Percentiles rank a stretch among this genome's conserved stretches.
Evolutionary conservation across 2,329 filamentous ascomycete genomes (phyloP).

Genomic region (Coniochaeta prunicola): DNA sequence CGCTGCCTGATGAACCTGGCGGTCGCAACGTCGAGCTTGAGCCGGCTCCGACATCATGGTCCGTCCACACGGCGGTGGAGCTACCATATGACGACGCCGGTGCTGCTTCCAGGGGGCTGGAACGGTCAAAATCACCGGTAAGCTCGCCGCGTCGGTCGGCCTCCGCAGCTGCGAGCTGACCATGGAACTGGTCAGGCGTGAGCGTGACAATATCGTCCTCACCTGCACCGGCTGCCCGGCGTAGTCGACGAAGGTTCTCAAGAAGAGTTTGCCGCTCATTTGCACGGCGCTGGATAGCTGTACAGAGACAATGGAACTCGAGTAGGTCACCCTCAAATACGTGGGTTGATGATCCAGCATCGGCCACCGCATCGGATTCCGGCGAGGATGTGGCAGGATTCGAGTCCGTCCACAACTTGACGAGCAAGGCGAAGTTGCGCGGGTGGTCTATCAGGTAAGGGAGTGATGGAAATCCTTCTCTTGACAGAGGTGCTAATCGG

Average conservation of each 20-base stretch:
- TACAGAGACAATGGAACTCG: conserved; percentile 45
- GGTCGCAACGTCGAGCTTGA: conserved; percentile 15
- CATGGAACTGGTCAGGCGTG: conserved; percentile 27
- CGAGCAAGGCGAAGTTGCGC: conserved; percentile 74
- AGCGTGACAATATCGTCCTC: conserved; percentile 1
- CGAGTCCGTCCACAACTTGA: conserved; percentile 69
- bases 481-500: conserved; percentile 69
- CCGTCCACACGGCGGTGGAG: conserved; percentile 21
- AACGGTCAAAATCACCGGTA: conserved; percentile 40
- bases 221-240: neutral
- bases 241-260: conserved; percentile 29
- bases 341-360: neutral
- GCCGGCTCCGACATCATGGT: conserved; percentile 21
- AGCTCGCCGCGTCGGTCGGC: conserved; percentile 21
- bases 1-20: conserved; percentile 46
- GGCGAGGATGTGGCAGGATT: conserved; percentile 25
- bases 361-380: conserved; percentile 17
- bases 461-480: conserved; percentile 87
- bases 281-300: conserved; percentile 40
- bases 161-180: conserved; percentile 18
- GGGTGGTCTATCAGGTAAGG: conserved; percentile 90
- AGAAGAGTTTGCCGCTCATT: conserved; percentile 44
- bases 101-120: conserved; percentile 29
- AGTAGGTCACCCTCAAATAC: conserved; percentile 43
- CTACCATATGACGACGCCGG: conserved; percentile 25